Base-by-base conservation (phyloP, 306 rosid species). In the Glycine tomentella region DNA sequence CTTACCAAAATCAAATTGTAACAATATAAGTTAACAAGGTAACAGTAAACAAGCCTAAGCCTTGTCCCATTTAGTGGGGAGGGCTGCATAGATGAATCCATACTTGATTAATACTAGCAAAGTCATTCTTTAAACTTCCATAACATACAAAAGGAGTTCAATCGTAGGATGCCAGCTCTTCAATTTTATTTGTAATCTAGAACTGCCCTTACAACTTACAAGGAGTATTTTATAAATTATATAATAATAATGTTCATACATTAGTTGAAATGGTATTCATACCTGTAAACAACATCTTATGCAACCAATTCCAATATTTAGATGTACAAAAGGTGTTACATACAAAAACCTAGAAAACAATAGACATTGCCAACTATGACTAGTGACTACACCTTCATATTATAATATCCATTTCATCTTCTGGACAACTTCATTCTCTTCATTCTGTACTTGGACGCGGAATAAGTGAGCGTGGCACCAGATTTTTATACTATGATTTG, bases 261-360 rank as follows among this genome's bases (percentile, higher is more conserved):
- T 75, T 64, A 78, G 71, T 66, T 81, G 44, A 25, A 79, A 73
- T 78, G 79, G 81, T 81, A 73, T 83, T 38, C 79, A 82, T 78
- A 83, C 79, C 76, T 78, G 86, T 81, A 72, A 78, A 89, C n/a
- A n/a, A n/a, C 51, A 79, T 71, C 89, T 78, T 78, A 77, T 85
- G 81, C 82, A 87, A 79, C 84, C 80, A 83, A 82, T 79, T 84
- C 73, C 90, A 78, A 82, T 79, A 76, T 65, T 80, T 62, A 76
- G 74, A 90, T 84, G 68, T 90, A 87, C 92, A 90, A 78, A 86
- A 76, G 42, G 78, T 61, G 61, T 80, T 81, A 87, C 77, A 82
- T 89, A 86, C 68, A 85, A 36, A 82, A 88, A 69, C 57, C 76
- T 77, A 72, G 42, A 73, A 63, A 80, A 82, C 86, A 82, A 80